A percentile compares a stretch with the other conserved stretches of the same genome.
These are phyloP conservation scores for Cladobotryum mycophilum DNA, from an alignment of 2,329 filamentous ascomycete genomes.

Conservation along the genomic window DNA sequence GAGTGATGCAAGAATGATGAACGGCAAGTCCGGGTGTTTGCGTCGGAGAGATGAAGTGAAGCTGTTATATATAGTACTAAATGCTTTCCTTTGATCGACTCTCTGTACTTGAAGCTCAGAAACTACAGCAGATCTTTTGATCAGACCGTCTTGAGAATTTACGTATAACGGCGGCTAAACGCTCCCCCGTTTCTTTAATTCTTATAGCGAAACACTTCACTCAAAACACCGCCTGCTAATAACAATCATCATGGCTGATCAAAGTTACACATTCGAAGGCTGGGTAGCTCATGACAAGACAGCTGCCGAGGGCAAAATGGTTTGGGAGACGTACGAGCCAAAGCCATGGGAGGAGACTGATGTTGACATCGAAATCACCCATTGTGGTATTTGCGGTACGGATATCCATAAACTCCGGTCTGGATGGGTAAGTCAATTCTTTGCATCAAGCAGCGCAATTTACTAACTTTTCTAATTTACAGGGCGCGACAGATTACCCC, in stretches of 20 bases:
- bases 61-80: too few species aligned
- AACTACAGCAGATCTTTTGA: too few species aligned
- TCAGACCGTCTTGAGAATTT: too few species aligned
- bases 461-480: neutral
- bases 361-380: conserved; percentile 58
- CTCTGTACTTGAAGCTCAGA: too few species aligned
- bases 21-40: too few species aligned
- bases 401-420: conserved; percentile 54
- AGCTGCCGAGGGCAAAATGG: conserved; percentile 45
- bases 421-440: conserved; percentile 37
- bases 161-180: too few species aligned
- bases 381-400: conserved; percentile 61
- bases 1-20: too few species aligned
- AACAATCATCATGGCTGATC: conserved; percentile 17
- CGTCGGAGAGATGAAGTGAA: too few species aligned
- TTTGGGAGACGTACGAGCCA: conserved; percentile 51
- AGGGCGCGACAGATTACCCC: conserved; percentile 26
- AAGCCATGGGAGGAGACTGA: conserved; percentile 62
- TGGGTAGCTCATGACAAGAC: conserved; percentile 41
- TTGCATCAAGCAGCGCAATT: too few species aligned
- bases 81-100: too few species aligned
- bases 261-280: conserved; percentile 43
- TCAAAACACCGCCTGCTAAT: too few species aligned
- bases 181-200: neutral
- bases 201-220: neutral